phyloP scores from a whole-genome alignment of 2,329 filamentous ascomycete species.

The Penicillium sp. region DNA sequence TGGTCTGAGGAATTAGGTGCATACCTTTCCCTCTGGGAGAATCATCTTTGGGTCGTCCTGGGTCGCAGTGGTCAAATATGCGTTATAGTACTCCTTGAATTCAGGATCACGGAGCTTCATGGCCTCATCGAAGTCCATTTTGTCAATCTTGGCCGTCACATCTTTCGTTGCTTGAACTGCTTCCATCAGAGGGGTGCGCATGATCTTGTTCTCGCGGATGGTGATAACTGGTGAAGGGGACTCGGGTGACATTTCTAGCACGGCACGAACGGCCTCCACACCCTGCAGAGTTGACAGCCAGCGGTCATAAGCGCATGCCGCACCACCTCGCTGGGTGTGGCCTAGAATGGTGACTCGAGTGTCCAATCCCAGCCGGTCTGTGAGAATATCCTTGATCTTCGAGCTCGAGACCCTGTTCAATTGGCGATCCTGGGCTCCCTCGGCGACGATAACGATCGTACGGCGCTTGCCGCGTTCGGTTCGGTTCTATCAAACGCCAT shows the following conservation, averaged over 20 bases:
- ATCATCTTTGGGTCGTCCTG: slow-evolving; percentile 69
- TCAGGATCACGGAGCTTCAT: slow-evolving; percentile 89
- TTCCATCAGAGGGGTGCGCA: slow-evolving; percentile 82
- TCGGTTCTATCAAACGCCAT: slow-evolving; percentile 63
- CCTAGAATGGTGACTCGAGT: slow-evolving; percentile 93
- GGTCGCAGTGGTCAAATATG: slow-evolving; percentile 87
- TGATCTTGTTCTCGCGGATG: slow-evolving; percentile 97
- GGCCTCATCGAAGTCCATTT: slow-evolving; percentile 80
- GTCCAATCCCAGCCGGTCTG: slow-evolving; percentile 76
- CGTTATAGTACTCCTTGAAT: slow-evolving; percentile 87
- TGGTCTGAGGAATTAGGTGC: slow-evolving; percentile 24
- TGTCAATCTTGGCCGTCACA: slow-evolving; percentile 77
- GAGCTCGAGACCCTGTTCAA: slow-evolving; percentile 79
- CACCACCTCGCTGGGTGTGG: slow-evolving; percentile 94
- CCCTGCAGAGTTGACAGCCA: slow-evolving; percentile 91
- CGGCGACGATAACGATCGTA: slow-evolving; percentile 96
- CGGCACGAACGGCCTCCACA: slow-evolving; percentile 88
- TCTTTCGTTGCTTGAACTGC: slow-evolving; percentile 84
- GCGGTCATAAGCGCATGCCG: slow-evolving; percentile 89
- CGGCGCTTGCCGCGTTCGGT: slow-evolving; percentile 81
- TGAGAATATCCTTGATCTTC: slow-evolving; percentile 86
- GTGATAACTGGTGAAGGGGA: slow-evolving; percentile 93
- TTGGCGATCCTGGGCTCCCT: slow-evolving; percentile 83
- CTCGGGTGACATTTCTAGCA: slow-evolving; percentile 83
- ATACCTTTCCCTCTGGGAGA: slow-evolving; percentile 69